Evolutionary conservation across 2,329 filamentous ascomycete genomes (phyloP).

Genomic region (Myriangium duriaei): DNA sequence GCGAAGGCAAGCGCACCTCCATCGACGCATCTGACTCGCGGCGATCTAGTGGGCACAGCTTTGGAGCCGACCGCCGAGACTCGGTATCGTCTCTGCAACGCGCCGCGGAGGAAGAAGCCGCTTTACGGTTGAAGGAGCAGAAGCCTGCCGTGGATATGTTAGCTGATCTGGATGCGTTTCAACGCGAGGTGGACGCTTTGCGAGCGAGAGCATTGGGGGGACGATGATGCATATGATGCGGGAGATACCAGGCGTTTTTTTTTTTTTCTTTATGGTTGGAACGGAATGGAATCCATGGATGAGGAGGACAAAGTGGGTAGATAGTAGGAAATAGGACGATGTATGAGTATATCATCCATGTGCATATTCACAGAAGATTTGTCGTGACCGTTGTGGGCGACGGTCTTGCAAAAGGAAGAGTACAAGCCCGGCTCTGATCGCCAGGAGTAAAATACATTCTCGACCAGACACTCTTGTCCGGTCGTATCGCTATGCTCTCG

Average conservation of each 20-base stretch:
- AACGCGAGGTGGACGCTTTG: constrained; percentile 11
- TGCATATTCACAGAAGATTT: no score
- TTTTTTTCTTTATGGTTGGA: no score
- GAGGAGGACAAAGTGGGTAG: not conserved
- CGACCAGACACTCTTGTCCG: no score
- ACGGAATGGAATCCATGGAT: no score
- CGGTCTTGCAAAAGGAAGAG: no score
- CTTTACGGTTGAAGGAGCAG: constrained; percentile 1
- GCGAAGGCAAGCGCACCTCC: constrained; percentile 3
- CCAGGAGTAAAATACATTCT: no score
- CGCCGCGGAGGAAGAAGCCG: constrained; percentile 4
- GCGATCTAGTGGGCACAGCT: constrained; percentile 7
- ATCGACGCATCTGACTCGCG: constrained; percentile 1
- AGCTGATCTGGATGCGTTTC: constrained; percentile 9
- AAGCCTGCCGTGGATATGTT: constrained; percentile 5
- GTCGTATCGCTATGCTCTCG: constrained; percentile 1
- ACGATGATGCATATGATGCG: no score
- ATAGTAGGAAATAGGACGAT: constrained; percentile 1
- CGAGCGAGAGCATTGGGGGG: constrained; percentile 7
- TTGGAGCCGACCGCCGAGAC: constrained; percentile 3
- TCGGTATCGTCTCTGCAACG: constrained; percentile 7
- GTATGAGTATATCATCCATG: no score
- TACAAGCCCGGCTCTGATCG: no score
- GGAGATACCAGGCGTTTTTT: no score
- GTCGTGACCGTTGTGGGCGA: no score